A percentile compares a stretch with the other conserved stretches of the same genome.
Evolutionary conservation across 148 eudicot species (phyloP).

Genomic region (Mesembryanthemum crystallinum): DNA sequence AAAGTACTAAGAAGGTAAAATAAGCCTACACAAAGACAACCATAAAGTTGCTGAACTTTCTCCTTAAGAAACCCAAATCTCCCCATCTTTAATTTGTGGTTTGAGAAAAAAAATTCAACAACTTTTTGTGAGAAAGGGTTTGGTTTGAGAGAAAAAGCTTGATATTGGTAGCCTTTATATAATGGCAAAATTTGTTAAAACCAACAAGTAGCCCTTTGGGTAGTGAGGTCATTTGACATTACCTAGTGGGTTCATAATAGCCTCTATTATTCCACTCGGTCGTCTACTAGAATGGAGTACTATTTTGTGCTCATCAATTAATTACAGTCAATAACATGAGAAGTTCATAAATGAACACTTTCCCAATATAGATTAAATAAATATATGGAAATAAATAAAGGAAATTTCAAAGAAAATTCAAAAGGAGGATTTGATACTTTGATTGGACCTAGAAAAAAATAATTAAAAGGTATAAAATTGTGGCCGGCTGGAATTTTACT

Average conservation of each 20-base stretch:
- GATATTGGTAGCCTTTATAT: background rate
- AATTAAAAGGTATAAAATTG: too few species aligned
- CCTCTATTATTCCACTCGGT: background rate
- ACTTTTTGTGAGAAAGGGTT: background rate
- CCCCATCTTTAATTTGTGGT: too few species aligned
- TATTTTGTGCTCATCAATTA: too few species aligned
- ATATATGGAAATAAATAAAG: too few species aligned
- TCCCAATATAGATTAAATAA: too few species aligned
- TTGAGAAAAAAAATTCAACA: too few species aligned
- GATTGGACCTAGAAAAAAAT: background rate
- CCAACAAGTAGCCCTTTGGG: background rate
- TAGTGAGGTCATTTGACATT: background rate
- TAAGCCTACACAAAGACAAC: background rate
- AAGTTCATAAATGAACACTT: too few species aligned
- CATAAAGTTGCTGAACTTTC: slow-evolving; percentile 1
- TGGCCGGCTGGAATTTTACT: background rate
- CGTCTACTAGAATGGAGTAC: too few species aligned
- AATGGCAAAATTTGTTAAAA: background rate
- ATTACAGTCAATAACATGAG: too few species aligned
- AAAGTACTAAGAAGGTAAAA: slow-evolving; percentile 4
- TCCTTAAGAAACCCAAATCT: background rate
- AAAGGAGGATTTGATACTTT: background rate
- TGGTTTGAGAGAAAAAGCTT: background rate
- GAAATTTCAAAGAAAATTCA: background rate
- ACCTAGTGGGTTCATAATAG: background rate